Evolutionary conservation across 2,329 filamentous ascomycete species (phyloP), one percentile per base, ranked within the genome.

Genomic region (Zasmidium cellare): DNA sequence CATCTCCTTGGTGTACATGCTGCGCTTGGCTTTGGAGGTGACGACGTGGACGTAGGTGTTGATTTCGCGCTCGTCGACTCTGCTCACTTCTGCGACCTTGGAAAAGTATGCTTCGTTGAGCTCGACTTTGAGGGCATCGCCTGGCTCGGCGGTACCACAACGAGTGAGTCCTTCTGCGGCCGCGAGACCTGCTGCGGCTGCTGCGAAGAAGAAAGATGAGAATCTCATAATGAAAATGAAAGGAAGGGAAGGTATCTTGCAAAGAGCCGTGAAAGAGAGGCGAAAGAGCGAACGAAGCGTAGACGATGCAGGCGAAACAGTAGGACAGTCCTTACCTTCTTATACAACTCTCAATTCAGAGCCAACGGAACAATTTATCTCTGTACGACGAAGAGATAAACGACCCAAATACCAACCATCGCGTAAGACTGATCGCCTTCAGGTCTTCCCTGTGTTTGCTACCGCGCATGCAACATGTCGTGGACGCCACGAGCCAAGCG

Each of bases 21-120:
- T 66, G 46, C 69, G 65, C 14, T 69, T 72, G 46, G 67, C 68
- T 0, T 51, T 49, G n/a, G 69, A 72, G 22, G 72, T 70, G 24
- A 78, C 72, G 41, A 79, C 72, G 66, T 78, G 76, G 65, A 78
- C 76, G 58, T 77, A 73, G 3, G 59, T 60, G 28, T 65, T 51
- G 28, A 65, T 53, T 1, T 44, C 24, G 7, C 63, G 54, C n/a
- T 51, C 46, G 23, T 52, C 31, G 7, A 55, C 47, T 2, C 41
- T 57, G 23, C 53, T 48, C 19, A 55, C 25, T 31, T 60, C 56
- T n/a, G 48, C 52, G 20, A 57, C 51, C 19, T 48, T 49, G 54
- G 48, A 47, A 46, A 60, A 57, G 23, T 56, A 59, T 16, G 63
- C 63, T 41, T 63, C 58, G 53, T 65, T 61, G 51, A 61, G 60